These are phyloP conservation scores for Leccinum incarnatum DNA, from an alignment of 768 basidiomycete genomes.

Conservation along the genomic window DNA sequence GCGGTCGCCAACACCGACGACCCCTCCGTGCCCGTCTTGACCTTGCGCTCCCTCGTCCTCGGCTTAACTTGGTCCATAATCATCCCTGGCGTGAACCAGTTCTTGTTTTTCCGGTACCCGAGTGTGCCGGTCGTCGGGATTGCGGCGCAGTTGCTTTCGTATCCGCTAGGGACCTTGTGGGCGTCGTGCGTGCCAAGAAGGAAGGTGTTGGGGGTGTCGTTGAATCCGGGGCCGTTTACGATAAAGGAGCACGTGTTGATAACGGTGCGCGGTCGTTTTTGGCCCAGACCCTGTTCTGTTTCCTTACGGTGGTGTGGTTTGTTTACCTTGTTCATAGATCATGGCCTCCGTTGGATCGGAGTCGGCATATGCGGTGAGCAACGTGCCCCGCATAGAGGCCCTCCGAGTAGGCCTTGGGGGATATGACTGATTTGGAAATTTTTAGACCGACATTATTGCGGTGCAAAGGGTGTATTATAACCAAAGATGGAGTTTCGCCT, in stretches of 20 bases:
- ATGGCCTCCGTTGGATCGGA: conserved; percentile 59
- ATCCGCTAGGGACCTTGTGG: conserved; percentile 62
- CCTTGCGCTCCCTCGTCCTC: conserved; percentile 68
- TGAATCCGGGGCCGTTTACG: conserved; percentile 76
- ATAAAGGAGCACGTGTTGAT: conserved; percentile 76
- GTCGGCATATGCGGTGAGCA: conserved; percentile 56
- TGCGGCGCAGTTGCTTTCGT: conserved; percentile 69
- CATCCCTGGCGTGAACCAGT: conserved; percentile 66
- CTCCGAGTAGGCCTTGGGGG: background rate
- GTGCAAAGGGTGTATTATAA: conserved; percentile 73
- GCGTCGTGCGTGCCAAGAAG: conserved; percentile 52
- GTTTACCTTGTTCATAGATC: conserved; percentile 31
- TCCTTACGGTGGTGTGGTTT: background rate
- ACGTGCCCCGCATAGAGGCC: background rate
- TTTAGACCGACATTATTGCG: conserved; percentile 65
- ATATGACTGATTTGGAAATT: background rate
- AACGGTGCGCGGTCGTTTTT: conserved; percentile 40
- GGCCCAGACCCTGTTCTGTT: conserved; percentile 17
- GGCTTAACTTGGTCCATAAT: conserved; percentile 70
- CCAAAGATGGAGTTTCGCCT: conserved; percentile 59
- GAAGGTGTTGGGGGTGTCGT: conserved; percentile 53
- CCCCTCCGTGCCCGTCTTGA: conserved; percentile 55
- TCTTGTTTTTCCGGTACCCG: conserved; percentile 77
- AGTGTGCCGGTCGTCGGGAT: conserved; percentile 59
- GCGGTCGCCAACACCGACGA: conserved; percentile 73